phyloP scores from a whole-genome alignment of 1,284 basidiomycete species.

The Pseudozyma flocculosa region DNA sequence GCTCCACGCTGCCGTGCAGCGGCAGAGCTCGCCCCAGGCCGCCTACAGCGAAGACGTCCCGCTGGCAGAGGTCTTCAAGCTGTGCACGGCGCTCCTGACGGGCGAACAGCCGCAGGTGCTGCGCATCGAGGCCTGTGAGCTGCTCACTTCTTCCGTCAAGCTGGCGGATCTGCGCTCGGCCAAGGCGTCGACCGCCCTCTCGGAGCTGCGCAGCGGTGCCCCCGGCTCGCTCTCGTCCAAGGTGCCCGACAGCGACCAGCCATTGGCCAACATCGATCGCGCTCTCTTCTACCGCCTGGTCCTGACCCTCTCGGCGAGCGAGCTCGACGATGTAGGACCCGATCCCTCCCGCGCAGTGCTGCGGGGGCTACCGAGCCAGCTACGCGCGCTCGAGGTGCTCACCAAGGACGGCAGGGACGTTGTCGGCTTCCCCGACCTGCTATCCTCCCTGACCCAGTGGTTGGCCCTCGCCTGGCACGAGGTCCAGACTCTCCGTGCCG shows the following conservation, averaged over 20 bases:
- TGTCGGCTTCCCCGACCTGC: conserved; percentile 42
- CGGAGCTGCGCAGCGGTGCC: conserved; percentile 42
- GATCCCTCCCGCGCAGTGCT: conserved; percentile 16
- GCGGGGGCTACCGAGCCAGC: conserved; percentile 35
- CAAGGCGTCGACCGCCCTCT: conserved; percentile 30
- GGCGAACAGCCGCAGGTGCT: conserved; percentile 30
- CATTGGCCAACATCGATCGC: conserved; percentile 46
- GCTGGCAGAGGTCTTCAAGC: conserved; percentile 36
- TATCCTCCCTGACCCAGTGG: conserved; percentile 41
- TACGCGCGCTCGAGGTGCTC: conserved; percentile 48
- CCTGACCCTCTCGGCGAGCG: conserved; percentile 27
- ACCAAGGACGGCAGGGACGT: conserved; percentile 52
- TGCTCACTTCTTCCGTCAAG: conserved; percentile 33
- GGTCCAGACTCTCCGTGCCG: conserved; percentile 37
- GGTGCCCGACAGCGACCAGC: conserved; percentile 39
- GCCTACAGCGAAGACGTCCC: conserved; percentile 28
- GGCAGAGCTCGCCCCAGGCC: conserved; percentile 21
- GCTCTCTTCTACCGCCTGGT: conserved; percentile 47
- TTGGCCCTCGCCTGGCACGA: conserved; percentile 40
- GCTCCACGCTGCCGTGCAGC: conserved; percentile 30
- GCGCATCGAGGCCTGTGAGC: conserved; percentile 35
- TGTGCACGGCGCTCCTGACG: conserved; percentile 36
- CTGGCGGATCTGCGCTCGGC: conserved; percentile 38
- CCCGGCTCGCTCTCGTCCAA: conserved; percentile 47
- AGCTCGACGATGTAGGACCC: conserved; percentile 17